phyloP scores from a whole-genome alignment of 306 rosid genomes.

The Quercus dentata region DNA sequence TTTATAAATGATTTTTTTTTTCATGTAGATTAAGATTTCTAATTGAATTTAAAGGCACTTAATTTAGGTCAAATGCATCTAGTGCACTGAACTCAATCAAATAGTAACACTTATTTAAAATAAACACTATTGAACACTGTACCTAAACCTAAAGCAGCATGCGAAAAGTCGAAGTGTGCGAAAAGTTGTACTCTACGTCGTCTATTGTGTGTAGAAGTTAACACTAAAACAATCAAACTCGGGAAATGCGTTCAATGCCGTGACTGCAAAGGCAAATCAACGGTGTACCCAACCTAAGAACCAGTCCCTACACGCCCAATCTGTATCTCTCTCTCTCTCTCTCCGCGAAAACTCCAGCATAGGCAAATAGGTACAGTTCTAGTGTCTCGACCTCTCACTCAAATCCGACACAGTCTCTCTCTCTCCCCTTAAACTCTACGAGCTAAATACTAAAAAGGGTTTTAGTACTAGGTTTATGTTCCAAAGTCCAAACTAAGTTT shows the following conservation, averaged over 20 bases:
- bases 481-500: neutral
- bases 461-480: neutral
- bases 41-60: too few species aligned
- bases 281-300: neutral
- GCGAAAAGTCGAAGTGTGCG: too few species aligned
- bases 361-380: too few species aligned
- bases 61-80: rapidly evolving
- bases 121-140: rapidly evolving
- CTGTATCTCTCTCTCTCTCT: neutral
- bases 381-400: neutral
- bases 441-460: neutral
- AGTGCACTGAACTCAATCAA: rapidly evolving
- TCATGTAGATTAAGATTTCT: too few species aligned
- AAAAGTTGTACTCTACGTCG: too few species aligned
- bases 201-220: too few species aligned
- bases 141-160: rapidly evolving
- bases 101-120: too few species aligned
- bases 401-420: neutral
- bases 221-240: neutral
- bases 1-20: too few species aligned
- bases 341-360: slow-evolving; percentile 12
- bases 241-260: neutral
- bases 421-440: neutral
- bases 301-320: neutral
- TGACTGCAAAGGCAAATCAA: neutral